Evolutionary conservation across 208 protist species (phyloP), one percentile per base, ranked within the genome.

Genomic region (Naegleria lovaniensis): DNA sequence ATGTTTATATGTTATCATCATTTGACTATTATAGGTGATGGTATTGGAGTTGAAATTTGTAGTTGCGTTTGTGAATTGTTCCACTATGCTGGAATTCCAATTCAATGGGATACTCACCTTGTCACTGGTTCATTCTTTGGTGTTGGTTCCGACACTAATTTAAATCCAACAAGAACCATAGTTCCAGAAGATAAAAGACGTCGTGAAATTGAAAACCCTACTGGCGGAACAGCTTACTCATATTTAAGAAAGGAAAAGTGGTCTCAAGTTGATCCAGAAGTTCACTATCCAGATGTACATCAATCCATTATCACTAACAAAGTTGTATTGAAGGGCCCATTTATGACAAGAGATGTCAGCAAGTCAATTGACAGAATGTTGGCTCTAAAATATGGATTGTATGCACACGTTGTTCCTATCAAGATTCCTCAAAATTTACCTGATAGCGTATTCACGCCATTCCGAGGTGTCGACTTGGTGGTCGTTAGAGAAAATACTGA

Each of bases 401-500:
- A 41, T 84, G 76, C 76, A 38, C 76, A 84, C 76, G 76, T 84
- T 84, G 76, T 84, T 84, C 76, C 76, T 39, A 33, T 84, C 29
- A 33, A 84, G 33, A 36, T 16, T 9, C 76, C 76, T 39, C 76
- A 33, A 84, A 40, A 40, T 84, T 84, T 84, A 33, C 38, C 76
- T 5, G 22, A 15, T 38, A 38, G 22, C 33, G 29, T 84, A 19
- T 40, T 84, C 38, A 40, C 38, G 15, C 76, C 76, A 38, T 84
- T 84, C 76, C 11, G 76, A 41, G 76, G 94, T 51, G 93, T 96
- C 19, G 92, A 96, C 85, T 90, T 95, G 9, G 93, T 94, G 40
- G 91, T 95, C 83, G 92, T 96, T 33, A 94, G 94, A 76, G 94
- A 96, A 79, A 96, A 96, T 92, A 95, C 94, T 25, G 94, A 96